phyloP scores from a whole-genome alignment of 306 rosid species.

The Dalbergia cochinchinensis region DNA sequence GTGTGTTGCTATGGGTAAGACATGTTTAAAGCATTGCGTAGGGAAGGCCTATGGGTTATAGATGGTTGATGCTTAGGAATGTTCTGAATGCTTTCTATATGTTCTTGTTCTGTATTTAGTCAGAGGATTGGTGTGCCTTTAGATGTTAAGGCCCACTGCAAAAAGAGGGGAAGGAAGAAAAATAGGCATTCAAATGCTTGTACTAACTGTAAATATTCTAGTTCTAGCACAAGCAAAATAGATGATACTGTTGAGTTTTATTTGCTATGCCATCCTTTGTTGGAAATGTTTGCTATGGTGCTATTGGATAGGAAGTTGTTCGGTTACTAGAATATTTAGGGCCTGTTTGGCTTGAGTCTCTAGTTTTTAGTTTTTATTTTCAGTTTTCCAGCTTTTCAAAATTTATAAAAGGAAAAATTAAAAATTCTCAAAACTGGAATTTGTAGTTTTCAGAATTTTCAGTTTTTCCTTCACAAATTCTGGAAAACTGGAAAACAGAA shows the following conservation, averaged over 20 bases:
- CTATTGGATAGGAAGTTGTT: neutral
- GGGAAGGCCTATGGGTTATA: neutral
- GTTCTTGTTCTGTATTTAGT: neutral
- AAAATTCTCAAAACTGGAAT: no score
- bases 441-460: no score
- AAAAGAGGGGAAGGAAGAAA: neutral
- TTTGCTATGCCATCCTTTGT: neutral
- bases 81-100: slow-evolving; percentile 12
- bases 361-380: no score
- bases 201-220: neutral
- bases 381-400: no score
- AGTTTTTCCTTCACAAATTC: no score
- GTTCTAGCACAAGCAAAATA: neutral
- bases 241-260: no score
- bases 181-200: neutral
- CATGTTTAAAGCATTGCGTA: slow-evolving; percentile 2
- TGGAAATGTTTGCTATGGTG: neutral
- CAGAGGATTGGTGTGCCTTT: slow-evolving; percentile 2
- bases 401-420: no score
- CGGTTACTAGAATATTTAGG: neutral
- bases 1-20: neutral
- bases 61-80: slow-evolving; percentile 13
- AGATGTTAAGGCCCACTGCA: no score
- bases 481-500: no score
- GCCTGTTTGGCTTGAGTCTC: no score